Conservation (phyloP, 2,329 filamentous ascomycete genomes). For the Colletotrichum musae region DNA sequence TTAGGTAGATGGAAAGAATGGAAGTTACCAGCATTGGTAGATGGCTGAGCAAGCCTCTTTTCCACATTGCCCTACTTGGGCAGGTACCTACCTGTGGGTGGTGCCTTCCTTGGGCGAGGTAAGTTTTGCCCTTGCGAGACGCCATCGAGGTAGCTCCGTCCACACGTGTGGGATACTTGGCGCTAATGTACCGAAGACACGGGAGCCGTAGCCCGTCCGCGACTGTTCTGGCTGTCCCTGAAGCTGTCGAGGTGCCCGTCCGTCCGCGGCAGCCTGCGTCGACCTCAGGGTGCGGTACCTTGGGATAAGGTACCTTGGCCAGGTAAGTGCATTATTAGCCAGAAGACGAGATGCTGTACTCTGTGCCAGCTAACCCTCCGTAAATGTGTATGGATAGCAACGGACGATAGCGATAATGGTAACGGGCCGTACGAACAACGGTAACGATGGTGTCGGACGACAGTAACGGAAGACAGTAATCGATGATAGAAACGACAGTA, state of each 20-base stretch:
- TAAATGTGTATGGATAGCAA: too few relatives aligned
- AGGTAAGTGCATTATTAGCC: too few relatives aligned
- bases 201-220: constrained; percentile 21
- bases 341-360: too few relatives aligned
- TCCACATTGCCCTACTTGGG: background rate
- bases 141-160: constrained; percentile 26
- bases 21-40: constrained; percentile 19
- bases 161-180: constrained; percentile 36
- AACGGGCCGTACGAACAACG: too few relatives aligned
- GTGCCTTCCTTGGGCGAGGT: background rate
- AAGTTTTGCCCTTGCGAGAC: constrained; percentile 34
- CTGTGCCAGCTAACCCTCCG: too few relatives aligned
- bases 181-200: constrained; percentile 32
- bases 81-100: background rate
- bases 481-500: too few relatives aligned
- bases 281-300: too few relatives aligned
- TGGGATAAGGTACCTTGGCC: too few relatives aligned
- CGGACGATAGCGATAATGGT: too few relatives aligned
- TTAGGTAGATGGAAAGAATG: background rate
- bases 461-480: too few relatives aligned
- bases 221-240: background rate
- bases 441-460: too few relatives aligned
- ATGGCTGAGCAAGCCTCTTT: constrained; percentile 36
- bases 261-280: too few relatives aligned
- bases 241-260: background rate